Evolutionary conservation across 305 asterid species (phyloP), one percentile per base, ranked within the genome.

Genomic region (Fraxinus velutina): DNA sequence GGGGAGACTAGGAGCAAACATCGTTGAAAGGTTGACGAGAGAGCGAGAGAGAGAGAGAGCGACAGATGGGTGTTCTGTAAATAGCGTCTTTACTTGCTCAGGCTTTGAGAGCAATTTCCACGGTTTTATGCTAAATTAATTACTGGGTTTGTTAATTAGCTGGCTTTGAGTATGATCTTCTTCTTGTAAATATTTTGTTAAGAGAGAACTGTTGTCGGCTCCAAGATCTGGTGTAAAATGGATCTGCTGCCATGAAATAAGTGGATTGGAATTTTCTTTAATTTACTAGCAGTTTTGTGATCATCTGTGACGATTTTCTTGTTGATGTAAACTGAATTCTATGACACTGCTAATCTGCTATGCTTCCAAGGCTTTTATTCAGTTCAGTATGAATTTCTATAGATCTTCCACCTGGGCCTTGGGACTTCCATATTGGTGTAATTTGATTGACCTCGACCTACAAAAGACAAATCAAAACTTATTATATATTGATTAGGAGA

Each of bases 1-100:
- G 98, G 94, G 75, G 94, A 95, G 68, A 89, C 93, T 15, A 89
- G 92, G 87, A 92, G 96, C 93, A 88, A 91, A 84, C 94, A 93
- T 76, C 93, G 90, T 50, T 88, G 90, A 92, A 81, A 81, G 75
- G 5, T 9, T 66, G 73, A n/a, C 13, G 13, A 9, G n/a, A 5
- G 74, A 22, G 24, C 12, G 13, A 9, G 15, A 5, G 74, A 42
- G 55, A 44, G 50, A 37, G 44, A 37, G 44, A 37, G 44, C 4
- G 52, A 44, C n/a, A 44, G 55, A 44, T 12, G 17, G 55, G 60
- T 50, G 78, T 70, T 78, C 79, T 88, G 92, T 88, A 82, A 62
- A 88, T 89, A 88, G 76, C 36, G 84, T 75, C 75, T 9, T 68
- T 50, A 47, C 7, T 15, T 33, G 70, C 64, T 60, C 47, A 15